Conservation (phyloP, 371 early-diverging fungal genomes). For the Capillidium heterosporum region DNA sequence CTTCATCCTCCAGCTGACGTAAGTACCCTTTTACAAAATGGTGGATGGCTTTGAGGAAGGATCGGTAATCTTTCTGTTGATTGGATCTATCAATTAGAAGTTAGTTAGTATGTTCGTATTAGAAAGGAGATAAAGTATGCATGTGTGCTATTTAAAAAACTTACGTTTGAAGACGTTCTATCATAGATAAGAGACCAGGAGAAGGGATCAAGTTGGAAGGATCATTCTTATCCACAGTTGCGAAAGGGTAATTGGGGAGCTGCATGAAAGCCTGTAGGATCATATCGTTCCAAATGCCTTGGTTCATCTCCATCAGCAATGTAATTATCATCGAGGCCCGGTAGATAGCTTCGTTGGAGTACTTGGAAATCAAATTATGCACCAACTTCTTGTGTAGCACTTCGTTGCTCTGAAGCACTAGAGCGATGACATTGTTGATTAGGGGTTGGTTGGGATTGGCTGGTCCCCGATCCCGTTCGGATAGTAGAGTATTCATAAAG, state of each 20-base stretch:
- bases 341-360: neutral
- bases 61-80: no score
- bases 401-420: neutral
- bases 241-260: neutral
- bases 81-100: no score
- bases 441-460: neutral
- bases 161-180: no score
- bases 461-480: neutral
- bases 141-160: no score
- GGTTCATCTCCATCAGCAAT: neutral
- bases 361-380: neutral
- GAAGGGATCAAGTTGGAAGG: neutral
- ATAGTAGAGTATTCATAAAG: neutral
- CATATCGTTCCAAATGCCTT: no score
- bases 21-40: no score
- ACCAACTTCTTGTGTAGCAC: neutral
- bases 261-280: neutral
- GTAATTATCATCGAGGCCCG: neutral
- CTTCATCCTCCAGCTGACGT: no score
- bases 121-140: no score
- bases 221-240: neutral
- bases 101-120: no score
- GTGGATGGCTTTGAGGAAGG: no score
- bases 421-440: neutral
- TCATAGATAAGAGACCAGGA: no score